Evolutionary conservation across 106 monocot genomes (phyloP).

Genomic region (Narthecium ossifragum): DNA sequence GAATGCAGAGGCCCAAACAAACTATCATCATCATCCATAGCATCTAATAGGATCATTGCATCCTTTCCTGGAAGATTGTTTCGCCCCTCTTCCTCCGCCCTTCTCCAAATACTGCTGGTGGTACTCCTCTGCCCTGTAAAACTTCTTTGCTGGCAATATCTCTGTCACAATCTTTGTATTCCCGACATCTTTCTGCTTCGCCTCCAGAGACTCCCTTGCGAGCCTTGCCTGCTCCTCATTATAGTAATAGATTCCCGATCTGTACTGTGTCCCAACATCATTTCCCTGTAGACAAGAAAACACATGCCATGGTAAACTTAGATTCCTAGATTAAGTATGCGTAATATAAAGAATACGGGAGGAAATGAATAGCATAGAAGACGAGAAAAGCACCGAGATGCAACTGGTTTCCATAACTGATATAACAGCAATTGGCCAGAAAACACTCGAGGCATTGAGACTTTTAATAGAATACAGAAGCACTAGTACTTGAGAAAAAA

Average conservation of each 20-base stretch:
- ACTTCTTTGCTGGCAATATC: conserved; percentile 69
- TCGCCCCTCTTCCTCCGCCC: conserved; percentile 33
- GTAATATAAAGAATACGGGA: too few species aligned
- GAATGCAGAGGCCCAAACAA: too few species aligned
- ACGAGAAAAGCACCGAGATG: too few species aligned
- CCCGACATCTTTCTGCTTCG: conserved; percentile 34
- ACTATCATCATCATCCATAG: conserved; percentile 76
- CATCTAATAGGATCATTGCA: conserved; percentile 80
- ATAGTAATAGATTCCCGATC: conserved; percentile 84
- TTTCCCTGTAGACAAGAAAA: conserved; percentile 39
- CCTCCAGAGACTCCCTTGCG: conserved; percentile 49
- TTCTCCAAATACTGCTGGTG: conserved; percentile 88
- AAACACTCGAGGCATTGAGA: too few species aligned
- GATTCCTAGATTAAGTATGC: too few species aligned
- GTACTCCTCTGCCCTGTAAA: conserved; percentile 81
- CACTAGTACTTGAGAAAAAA: too few species aligned
- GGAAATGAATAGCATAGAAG: too few species aligned
- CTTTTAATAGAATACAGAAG: too few species aligned
- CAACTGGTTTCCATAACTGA: too few species aligned
- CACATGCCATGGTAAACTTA: background rate
- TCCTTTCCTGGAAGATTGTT: conserved; percentile 64
- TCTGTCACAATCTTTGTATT: conserved; percentile 54
- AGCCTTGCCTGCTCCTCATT: conserved; percentile 38
- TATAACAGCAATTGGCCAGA: too few species aligned
- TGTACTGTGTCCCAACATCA: conserved; percentile 75